Evolutionary conservation across 2,329 filamentous ascomycete species (phyloP).

Genomic region (Magnaporthiopsis rhizophila): DNA sequence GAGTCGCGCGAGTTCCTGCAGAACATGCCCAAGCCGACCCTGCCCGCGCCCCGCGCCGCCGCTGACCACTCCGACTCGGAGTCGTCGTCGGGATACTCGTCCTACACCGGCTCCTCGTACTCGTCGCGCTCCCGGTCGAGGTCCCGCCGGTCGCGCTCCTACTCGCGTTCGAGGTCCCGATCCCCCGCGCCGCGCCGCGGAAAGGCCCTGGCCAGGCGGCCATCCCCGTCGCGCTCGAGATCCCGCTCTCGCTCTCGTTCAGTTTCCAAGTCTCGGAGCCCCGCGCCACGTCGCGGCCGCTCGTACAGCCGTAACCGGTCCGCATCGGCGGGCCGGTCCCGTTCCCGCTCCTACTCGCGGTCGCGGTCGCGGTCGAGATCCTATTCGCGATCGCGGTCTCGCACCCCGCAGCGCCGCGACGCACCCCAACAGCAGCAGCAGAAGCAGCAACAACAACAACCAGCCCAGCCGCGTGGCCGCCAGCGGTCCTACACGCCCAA

Average conservation of each 20-base stretch:
- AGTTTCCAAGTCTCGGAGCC: conserved; percentile 30
- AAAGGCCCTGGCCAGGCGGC: neutral
- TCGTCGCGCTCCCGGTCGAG: conserved; percentile 36
- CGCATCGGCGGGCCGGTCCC: conserved; percentile 5
- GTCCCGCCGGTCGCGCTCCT: conserved; percentile 34
- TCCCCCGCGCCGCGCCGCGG: conserved; percentile 19
- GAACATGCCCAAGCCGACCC: conserved; percentile 77
- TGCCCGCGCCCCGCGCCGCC: conserved; percentile 51
- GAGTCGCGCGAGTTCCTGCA: conserved; percentile 88
- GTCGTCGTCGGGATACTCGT: conserved; percentile 71
- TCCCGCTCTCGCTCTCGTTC: conserved; percentile 36
- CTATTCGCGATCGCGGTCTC: conserved; percentile 8
- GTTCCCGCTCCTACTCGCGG: conserved; percentile 20
- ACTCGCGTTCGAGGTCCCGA: conserved; percentile 26
- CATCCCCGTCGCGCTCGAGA: conserved; percentile 9
- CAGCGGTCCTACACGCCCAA: conserved; percentile 7
- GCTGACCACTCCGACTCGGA: conserved; percentile 22
- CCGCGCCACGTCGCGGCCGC: conserved; percentile 11
- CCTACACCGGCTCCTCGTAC: conserved; percentile 57
- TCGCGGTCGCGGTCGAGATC: conserved; percentile 18
- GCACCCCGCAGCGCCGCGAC: conserved; percentile 1
- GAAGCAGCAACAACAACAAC: neutral
- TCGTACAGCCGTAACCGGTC: conserved; percentile 6
- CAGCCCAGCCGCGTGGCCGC: neutral
- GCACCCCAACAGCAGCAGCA: neutral